A percentile compares a stretch with the other conserved stretches of the same genome.
Conservation (phyloP, 257 asterid genomes). For the Plectranthus barbatus region DNA sequence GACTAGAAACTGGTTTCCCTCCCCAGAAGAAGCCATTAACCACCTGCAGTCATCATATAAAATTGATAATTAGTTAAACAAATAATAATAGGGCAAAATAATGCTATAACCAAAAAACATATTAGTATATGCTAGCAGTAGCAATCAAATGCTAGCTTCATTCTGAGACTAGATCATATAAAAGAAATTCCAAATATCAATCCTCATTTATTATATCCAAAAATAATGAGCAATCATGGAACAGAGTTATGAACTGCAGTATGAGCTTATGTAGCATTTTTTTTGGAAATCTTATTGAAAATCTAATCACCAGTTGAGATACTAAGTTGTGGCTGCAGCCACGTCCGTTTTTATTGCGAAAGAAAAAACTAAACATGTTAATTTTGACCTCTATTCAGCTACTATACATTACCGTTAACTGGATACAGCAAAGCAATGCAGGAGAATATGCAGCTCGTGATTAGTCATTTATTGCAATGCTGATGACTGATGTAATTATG, state of each 20-base stretch:
- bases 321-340: no score
- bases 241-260: background rate
- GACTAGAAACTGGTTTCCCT: constrained; percentile 57
- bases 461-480: background rate
- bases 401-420: background rate
- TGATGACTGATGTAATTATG: background rate
- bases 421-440: background rate
- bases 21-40: constrained; percentile 84
- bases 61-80: background rate
- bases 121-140: background rate
- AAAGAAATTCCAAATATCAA: background rate
- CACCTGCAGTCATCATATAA: constrained; percentile 42
- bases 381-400: background rate
- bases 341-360: no score
- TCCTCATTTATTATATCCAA: background rate
- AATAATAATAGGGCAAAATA: background rate
- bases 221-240: background rate
- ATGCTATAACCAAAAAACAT: background rate
- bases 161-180: background rate
- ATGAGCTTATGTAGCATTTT: background rate
- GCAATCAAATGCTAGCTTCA: background rate
- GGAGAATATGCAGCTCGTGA: constrained; percentile 3
- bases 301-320: no score
- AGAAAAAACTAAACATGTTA: no score
- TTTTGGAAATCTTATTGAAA: no score